Evolutionary conservation across 805 yeast species (phyloP).

Genomic region (Schizosaccharomyces japonicus): DNA sequence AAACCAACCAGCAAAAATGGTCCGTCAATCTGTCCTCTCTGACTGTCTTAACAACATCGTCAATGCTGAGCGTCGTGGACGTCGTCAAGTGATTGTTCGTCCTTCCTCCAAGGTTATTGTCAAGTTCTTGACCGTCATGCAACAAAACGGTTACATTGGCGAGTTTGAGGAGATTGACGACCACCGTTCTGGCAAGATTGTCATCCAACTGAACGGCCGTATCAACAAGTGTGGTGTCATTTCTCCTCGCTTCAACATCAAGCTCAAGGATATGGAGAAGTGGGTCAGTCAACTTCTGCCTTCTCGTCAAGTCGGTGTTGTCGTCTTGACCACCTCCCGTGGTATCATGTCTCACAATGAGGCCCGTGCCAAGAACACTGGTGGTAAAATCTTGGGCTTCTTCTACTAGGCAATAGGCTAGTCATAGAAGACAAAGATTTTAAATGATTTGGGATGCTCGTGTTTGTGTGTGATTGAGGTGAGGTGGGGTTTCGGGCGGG

Average conservation of each 20-base stretch:
- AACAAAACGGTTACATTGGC: constrained; percentile 96
- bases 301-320: constrained; percentile 97
- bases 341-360: constrained; percentile 99
- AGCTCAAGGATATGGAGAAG: constrained; percentile 84
- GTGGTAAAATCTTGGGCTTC: constrained; percentile 96
- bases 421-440: too few species aligned
- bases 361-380: constrained; percentile 98
- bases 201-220: constrained; percentile 91
- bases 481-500: too few species aligned
- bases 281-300: constrained; percentile 97
- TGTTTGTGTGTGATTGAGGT: too few species aligned
- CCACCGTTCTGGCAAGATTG: constrained; percentile 97
- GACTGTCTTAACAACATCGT: constrained; percentile 94
- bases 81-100: constrained; percentile 94
- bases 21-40: constrained; percentile 94
- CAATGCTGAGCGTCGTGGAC: constrained; percentile 98
- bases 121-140: constrained; percentile 91
- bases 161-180: constrained; percentile 95
- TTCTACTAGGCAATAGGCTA: constrained; percentile 76
- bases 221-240: constrained; percentile 97
- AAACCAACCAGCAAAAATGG: constrained; percentile 29
- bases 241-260: constrained; percentile 95
- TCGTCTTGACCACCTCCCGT: constrained; percentile 93
- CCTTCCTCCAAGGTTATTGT: constrained; percentile 95
- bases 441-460: too few species aligned